phyloP scores from a whole-genome alignment of 1,284 basidiomycete species.

The Kwoniella shivajii region DNA sequence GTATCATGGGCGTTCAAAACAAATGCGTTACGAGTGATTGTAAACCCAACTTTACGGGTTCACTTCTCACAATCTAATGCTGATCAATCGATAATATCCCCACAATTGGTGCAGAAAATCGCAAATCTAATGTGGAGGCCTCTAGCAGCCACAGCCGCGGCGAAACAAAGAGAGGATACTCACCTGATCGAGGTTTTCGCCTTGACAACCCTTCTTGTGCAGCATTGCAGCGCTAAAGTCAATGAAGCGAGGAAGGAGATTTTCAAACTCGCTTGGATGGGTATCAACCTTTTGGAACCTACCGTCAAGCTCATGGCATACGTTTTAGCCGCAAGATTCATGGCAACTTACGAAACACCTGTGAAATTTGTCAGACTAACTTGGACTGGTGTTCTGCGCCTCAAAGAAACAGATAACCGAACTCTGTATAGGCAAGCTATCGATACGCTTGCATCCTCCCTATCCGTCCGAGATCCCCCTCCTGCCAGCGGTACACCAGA shows the following conservation, averaged over 20 bases:
- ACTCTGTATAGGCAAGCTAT: conserved; percentile 82
- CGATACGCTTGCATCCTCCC: conserved; percentile 85
- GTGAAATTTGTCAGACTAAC: conserved; percentile 92
- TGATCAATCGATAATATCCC: conserved; percentile 44
- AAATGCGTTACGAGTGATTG: conserved; percentile 78
- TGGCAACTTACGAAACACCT: conserved; percentile 86
- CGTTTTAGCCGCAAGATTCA: conserved; percentile 91
- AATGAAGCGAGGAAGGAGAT: conserved; percentile 87
- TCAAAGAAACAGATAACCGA: conserved; percentile 73
- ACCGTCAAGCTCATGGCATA: conserved; percentile 95
- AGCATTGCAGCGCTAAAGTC: conserved; percentile 75
- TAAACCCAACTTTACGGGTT: conserved; percentile 85
- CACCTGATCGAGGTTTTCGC: conserved; percentile 91
- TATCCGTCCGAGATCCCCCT: conserved; percentile 64
- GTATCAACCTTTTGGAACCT: conserved; percentile 65
- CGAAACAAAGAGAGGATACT: conserved; percentile 47
- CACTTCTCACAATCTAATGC: conserved; percentile 61
- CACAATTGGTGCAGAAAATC: conserved; percentile 38
- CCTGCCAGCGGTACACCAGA: conserved; percentile 63
- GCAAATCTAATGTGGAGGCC: conserved; percentile 50
- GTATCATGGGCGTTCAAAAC: conserved; percentile 79
- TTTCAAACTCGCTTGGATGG: conserved; percentile 93
- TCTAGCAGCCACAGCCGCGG: conserved; percentile 32
- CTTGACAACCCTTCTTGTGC: conserved; percentile 85
- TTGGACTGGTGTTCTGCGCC: conserved; percentile 89